Conservation (phyloP, 495 filamentous ascomycete species). For the Lineolata rhizophorae region DNA sequence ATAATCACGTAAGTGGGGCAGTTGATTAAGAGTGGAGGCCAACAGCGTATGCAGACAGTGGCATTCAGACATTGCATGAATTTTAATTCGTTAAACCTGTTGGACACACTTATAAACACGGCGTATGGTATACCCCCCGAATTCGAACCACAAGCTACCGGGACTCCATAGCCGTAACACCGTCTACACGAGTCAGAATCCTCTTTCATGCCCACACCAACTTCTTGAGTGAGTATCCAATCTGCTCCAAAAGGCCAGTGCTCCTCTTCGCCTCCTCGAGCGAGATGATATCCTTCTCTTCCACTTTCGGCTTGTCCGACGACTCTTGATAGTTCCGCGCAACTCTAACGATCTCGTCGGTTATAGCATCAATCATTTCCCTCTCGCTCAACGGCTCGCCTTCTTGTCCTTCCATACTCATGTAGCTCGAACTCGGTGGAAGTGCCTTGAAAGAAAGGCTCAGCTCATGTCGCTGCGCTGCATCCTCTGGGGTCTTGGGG, state of each 20-base stretch:
- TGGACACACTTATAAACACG: no score
- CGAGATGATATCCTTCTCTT: slow-evolving; percentile 58
- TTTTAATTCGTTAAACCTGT: no score
- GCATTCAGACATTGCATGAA: no score
- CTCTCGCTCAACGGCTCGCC: slow-evolving; percentile 31
- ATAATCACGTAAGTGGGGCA: no score
- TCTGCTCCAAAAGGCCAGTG: slow-evolving; percentile 65
- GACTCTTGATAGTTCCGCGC: slow-evolving; percentile 13
- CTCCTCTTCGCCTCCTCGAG: slow-evolving; percentile 68
- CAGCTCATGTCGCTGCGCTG: no score
- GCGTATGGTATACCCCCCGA: no score
- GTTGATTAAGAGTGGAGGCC: no score
- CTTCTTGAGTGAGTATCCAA: slow-evolving; percentile 74
- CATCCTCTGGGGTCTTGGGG: no score
- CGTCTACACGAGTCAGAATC: no score
- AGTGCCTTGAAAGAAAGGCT: slow-evolving; percentile 45
- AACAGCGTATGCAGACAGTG: no score
- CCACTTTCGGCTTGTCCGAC: slow-evolving; percentile 25
- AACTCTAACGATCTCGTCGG: slow-evolving; percentile 32
- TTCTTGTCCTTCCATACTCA: slow-evolving; percentile 14
- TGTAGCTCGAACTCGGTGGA: slow-evolving; percentile 27
- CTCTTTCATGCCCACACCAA: slow-evolving; percentile 92
- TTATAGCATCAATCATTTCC: slow-evolving; percentile 49
- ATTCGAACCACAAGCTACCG: no score
- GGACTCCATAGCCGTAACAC: no score